phyloP scores from a whole-genome alignment of 1,139 yeast species.

The Geotrichum candidum region DNA sequence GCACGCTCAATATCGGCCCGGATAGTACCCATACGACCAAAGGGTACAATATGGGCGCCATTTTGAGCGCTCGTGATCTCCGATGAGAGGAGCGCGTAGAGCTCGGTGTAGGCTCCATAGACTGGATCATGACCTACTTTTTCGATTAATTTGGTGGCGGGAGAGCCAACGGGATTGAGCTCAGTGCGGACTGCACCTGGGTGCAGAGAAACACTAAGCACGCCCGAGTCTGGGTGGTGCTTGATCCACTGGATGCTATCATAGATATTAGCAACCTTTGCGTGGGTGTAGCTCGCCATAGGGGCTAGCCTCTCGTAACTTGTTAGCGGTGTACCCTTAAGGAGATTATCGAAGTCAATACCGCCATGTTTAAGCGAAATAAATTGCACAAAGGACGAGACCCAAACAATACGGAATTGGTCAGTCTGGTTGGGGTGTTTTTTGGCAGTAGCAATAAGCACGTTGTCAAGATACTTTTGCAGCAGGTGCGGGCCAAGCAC shows the following conservation, averaged over 20 bases:
- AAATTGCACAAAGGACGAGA: constrained; percentile 40
- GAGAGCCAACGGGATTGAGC: constrained; percentile 24
- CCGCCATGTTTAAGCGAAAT: constrained; percentile 39
- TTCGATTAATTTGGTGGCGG: constrained; percentile 14
- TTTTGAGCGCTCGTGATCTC: constrained; percentile 28
- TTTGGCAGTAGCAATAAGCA: constrained; percentile 37
- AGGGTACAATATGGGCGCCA: constrained; percentile 36
- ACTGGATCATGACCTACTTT: constrained; percentile 23
- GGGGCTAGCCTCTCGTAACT: background rate
- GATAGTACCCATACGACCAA: constrained; percentile 33
- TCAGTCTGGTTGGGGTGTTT: constrained; percentile 19
- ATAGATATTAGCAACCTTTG: constrained; percentile 43
- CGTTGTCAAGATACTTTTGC: constrained; percentile 43
- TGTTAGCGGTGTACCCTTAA: constrained; percentile 1
- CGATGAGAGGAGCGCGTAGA: constrained; percentile 43
- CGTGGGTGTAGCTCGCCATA: constrained; percentile 38
- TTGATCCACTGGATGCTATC: constrained; percentile 41
- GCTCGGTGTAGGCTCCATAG: constrained; percentile 42
- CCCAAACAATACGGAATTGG: constrained; percentile 42
- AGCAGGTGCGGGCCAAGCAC: constrained; percentile 48
- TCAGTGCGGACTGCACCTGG: constrained; percentile 46
- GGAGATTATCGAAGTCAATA: constrained; percentile 38
- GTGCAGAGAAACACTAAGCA: constrained; percentile 35
- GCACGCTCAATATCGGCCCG: constrained; percentile 33
- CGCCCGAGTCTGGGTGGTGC: constrained; percentile 27